Evolutionary conservation across 106 monocot species (phyloP).

Genomic region (Phalaenopsis aphrodite): DNA sequence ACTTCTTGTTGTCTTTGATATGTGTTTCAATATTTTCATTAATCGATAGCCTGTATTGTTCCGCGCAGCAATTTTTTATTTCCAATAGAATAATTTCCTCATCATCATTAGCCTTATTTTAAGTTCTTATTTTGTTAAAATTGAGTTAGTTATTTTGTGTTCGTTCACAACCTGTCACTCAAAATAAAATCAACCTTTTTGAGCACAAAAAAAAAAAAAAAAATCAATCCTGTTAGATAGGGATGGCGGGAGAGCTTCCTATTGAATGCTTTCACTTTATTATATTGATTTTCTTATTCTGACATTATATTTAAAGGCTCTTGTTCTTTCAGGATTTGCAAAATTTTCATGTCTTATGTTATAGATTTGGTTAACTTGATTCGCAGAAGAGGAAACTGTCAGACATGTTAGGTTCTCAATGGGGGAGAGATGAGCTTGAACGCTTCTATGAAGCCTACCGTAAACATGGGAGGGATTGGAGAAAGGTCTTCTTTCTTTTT

Average conservation of each 20-base stretch:
- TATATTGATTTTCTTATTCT: not conserved
- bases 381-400: slow-evolving; percentile 73
- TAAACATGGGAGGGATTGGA: slow-evolving; percentile 76
- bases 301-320: not conserved
- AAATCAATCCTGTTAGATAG: not conserved
- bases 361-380: not conserved
- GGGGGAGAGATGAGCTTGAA: slow-evolving; percentile 74
- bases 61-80: not conserved
- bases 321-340: not conserved
- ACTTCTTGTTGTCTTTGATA: not conserved
- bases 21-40: not conserved
- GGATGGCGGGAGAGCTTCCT: not conserved
- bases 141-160: not conserved
- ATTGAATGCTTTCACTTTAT: not conserved
- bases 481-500: slow-evolving; percentile 41
- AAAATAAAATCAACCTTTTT: slow-evolving; percentile 1
- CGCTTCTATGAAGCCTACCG: slow-evolving; percentile 78
- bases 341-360: slow-evolving; percentile 1
- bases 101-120: not conserved
- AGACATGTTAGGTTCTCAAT: slow-evolving; percentile 74
- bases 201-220: not conserved
- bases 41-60: not conserved
- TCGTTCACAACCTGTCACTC: not conserved
- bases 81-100: not conserved
- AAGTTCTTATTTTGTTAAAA: not conserved